These are phyloP conservation scores for Paracorniculantispora psalliotae DNA, from an alignment of 2,329 filamentous ascomycete species.

Conservation along the genomic window DNA sequence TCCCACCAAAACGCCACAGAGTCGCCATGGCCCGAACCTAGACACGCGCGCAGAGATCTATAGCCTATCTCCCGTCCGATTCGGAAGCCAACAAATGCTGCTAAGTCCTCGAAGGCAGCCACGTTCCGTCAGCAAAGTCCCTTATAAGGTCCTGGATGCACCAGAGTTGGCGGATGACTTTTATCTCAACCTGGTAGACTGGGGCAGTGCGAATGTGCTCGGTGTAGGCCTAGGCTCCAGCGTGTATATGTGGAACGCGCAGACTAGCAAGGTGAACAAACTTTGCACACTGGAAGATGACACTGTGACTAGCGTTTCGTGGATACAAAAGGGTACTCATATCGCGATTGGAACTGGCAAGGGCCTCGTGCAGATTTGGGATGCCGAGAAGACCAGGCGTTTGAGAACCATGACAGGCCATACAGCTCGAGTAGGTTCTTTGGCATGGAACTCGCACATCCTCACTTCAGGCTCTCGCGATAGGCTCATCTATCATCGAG, in stretches of 20 bases:
- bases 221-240: constrained; percentile 89
- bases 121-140: constrained; percentile 88
- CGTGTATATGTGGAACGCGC: constrained; percentile 98
- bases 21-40: constrained; percentile 79
- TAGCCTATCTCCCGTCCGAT: constrained; percentile 88
- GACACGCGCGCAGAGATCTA: constrained; percentile 91
- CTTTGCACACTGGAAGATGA: constrained; percentile 90
- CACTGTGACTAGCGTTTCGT: constrained; percentile 92
- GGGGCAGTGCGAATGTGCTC: constrained; percentile 91
- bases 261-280: constrained; percentile 85
- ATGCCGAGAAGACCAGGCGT: constrained; percentile 79
- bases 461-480: constrained; percentile 93
- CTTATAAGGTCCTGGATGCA: constrained; percentile 95
- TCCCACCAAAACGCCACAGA: constrained; percentile 83
- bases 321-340: constrained; percentile 97
- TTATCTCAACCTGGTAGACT: constrained; percentile 95
- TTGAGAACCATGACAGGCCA: constrained; percentile 96
- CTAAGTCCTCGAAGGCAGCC: constrained; percentile 85
- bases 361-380: constrained; percentile 95
- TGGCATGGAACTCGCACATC: constrained; percentile 98
- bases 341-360: constrained; percentile 92
- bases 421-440: constrained; percentile 82
- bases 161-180: constrained; percentile 96
- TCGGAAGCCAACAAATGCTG: constrained; percentile 88
- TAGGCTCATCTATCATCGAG: constrained; percentile 88